Conservation (phyloP, 495 filamentous ascomycete species). For the Aspergillus leporis region DNA sequence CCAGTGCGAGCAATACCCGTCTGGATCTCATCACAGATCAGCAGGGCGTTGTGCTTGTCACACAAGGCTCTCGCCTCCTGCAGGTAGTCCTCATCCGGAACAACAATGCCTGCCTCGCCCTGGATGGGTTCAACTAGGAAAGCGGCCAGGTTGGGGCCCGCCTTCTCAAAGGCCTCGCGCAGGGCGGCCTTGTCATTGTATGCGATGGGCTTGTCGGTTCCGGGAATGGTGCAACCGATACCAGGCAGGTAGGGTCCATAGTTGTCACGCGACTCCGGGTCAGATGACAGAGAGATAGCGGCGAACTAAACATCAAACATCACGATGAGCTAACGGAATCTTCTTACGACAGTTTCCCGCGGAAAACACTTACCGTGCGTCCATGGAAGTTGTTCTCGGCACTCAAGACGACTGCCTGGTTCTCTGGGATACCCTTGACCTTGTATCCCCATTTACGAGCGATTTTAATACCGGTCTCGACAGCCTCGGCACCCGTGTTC, state of each 20-base stretch:
- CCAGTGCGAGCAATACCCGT: conserved; percentile 95
- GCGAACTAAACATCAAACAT: conserved; percentile 64
- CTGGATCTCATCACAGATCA: conserved; percentile 99
- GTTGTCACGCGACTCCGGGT: conserved; percentile 93
- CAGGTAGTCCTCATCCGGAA: conserved; percentile 89
- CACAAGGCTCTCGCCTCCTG: conserved; percentile 79
- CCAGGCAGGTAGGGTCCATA: conserved; percentile 94
- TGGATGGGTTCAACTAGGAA: conserved; percentile 98
- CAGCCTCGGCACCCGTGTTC: conserved; percentile 99
- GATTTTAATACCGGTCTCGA: conserved; percentile 97
- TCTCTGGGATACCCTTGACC: conserved; percentile 83
- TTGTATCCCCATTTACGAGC: conserved; percentile 99
- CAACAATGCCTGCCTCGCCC: conserved; percentile 95
- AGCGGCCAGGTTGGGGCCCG: conserved; percentile 83
- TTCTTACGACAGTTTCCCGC: neutral
- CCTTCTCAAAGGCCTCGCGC: conserved; percentile 72
- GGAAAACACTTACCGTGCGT: conserved; percentile 67
- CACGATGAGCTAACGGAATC: neutral
- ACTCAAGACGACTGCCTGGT: conserved; percentile 80
- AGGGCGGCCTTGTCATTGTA: conserved; percentile 86
- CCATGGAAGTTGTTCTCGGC: conserved; percentile 96
- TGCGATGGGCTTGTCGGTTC: conserved; percentile 73
- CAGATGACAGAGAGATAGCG: conserved; percentile 90
- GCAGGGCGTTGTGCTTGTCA: conserved; percentile 87
- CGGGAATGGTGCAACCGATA: conserved; percentile 75